Evolutionary conservation across 2,329 filamentous ascomycete genomes (phyloP).

Genomic region (Diaporthe sp.): DNA sequence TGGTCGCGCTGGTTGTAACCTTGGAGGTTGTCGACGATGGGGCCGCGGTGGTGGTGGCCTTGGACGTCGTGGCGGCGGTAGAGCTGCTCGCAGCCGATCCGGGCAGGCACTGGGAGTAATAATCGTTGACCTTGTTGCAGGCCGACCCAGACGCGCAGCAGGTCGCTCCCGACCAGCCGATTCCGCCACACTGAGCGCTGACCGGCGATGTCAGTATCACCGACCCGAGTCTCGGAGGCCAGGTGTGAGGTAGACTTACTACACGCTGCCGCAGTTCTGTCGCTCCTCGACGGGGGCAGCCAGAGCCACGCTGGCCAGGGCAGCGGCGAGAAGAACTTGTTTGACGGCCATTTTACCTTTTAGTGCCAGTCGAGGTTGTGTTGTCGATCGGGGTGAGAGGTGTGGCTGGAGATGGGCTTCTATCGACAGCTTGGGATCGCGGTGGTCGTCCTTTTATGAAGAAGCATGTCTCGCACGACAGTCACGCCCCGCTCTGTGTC

Average conservation of each 20-base stretch:
- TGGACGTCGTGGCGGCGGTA: constrained; percentile 43
- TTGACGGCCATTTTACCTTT: constrained; percentile 46
- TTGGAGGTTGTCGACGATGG: constrained; percentile 47
- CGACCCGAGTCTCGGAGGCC: not conserved
- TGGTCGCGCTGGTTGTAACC: constrained; percentile 48
- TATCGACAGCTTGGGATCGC: not conserved
- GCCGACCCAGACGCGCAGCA: constrained; percentile 58
- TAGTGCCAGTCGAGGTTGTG: constrained; percentile 23
- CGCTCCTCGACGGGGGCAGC: constrained; percentile 60
- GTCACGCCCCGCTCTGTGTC: constrained; percentile 4
- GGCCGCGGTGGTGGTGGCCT: constrained; percentile 38
- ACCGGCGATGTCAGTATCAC: constrained; percentile 27
- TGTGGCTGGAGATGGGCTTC: constrained; percentile 31
- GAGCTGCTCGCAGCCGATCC: constrained; percentile 43
- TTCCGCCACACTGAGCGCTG: constrained; percentile 61
- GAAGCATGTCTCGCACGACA: not conserved
- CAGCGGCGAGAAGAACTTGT: constrained; percentile 51
- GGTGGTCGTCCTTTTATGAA: constrained; percentile 18
- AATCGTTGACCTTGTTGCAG: constrained; percentile 55
- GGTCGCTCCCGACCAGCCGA: constrained; percentile 58
- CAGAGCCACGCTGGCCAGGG: constrained; percentile 54
- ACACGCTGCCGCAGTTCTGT: constrained; percentile 53
- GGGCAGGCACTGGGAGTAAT: constrained; percentile 56
- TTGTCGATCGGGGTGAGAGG: constrained; percentile 26
- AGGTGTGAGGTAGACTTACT: constrained; percentile 47